Evolutionary conservation across 306 rosid genomes (phyloP).

Genomic region (Cucumis melo): DNA sequence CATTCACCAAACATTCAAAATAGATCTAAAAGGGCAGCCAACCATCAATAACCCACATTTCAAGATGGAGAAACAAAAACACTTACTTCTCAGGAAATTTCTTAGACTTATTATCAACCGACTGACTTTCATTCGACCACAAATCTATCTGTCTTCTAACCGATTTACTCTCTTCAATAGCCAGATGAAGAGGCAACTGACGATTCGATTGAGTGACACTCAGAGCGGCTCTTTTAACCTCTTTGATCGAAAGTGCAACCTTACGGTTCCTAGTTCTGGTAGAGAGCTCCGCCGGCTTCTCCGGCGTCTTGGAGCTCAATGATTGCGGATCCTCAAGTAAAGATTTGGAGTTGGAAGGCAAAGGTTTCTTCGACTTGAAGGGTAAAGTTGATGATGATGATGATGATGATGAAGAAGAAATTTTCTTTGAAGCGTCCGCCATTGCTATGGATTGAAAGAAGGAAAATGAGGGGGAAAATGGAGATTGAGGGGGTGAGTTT

Average conservation of each 20-base stretch:
- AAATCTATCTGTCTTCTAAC: conserved; percentile 25
- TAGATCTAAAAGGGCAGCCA: background rate
- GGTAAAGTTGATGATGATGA: conserved; percentile 12
- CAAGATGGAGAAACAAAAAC: background rate
- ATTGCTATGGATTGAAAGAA: background rate
- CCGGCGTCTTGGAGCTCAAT: conserved; percentile 43
- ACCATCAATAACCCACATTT: background rate
- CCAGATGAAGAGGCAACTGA: background rate
- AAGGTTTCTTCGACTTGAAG: conserved; percentile 27
- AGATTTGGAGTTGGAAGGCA: conserved; percentile 13
- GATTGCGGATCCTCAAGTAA: conserved; percentile 5
- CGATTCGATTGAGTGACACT: conserved; percentile 15
- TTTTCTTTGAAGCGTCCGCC: conserved; percentile 22
- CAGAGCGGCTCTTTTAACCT: conserved; percentile 28
- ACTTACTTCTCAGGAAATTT: conserved; percentile 46
- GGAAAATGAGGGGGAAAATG: background rate
- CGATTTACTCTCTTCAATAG: conserved; percentile 11
- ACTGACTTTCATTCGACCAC: background rate
- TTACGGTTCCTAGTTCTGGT: conserved; percentile 27
- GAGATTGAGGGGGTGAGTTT: background rate
- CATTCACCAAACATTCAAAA: too few relatives aligned
- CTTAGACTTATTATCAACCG: background rate
- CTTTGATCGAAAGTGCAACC: conserved; percentile 29
- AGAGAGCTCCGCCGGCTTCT: conserved; percentile 22
- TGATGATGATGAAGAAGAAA: conserved; percentile 1